Evolutionary conservation across 495 filamentous ascomycete genomes (phyloP), one percentile per base, ranked within the genome.

Genomic region (Aspergillus affinis): DNA sequence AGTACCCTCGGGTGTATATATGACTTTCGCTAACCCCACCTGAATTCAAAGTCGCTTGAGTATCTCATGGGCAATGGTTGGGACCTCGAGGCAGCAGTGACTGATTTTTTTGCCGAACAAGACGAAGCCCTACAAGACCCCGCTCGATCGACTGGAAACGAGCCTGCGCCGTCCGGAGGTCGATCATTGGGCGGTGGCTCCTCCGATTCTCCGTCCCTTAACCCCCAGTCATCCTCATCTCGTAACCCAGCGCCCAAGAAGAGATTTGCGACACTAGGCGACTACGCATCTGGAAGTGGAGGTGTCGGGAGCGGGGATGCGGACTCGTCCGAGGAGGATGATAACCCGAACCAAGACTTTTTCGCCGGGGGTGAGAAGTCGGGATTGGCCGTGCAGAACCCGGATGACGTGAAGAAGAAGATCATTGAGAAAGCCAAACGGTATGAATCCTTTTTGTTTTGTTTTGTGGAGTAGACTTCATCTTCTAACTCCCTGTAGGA

Each of bases 301-400:
- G 50, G 20, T 13, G 50, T 67, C 36, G 64, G 67, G 32, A 84
- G 68, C 32, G 64, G 67, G 36, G 84, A 83, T 17, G 85, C 84
- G 20, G 83, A 90, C 52, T 82, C 82, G 5, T 82, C 86, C 27
- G 83, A 86, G 18, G 82, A 87, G 5, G 84, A 87, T 32, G 83
- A 83, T 6, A 76, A 86, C 23, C 78, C 81, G 36, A 84, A 88
- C 7, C 85, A 91, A 57, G 91, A 97, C 70, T 82, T 97, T 51
- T 98, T 95, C 71, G 89, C 94, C 8, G 94, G 94, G 54, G 94
- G 94, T 49, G 94, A 97, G 78, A 98, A 98, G 76, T 97, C 93
- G 21, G 95, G 93, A 6, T 75, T 98, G 29, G 95, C 94, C 3
- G 92, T 98, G 55, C 91, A 97, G 70, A 93, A 98, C 69, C 94